Conservation (phyloP, 1,284 basidiomycete species). For the Cryptococcus sp. region DNA sequence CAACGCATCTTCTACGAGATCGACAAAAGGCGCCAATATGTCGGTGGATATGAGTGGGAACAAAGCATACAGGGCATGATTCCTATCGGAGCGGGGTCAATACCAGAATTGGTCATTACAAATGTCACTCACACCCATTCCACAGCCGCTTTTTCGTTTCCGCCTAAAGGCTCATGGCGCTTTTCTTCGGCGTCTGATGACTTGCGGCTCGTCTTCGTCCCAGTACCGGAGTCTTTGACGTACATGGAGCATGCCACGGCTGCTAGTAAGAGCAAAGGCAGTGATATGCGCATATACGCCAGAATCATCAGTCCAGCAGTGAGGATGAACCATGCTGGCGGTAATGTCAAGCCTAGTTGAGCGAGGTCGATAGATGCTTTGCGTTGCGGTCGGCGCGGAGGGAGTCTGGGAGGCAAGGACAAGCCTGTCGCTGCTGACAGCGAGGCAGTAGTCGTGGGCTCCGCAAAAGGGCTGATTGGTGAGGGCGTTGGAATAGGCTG, state of each 20-base stretch:
- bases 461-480: not conserved
- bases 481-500: not conserved
- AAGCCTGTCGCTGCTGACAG: not conserved
- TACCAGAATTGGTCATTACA: not conserved
- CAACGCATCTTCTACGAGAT: conserved; percentile 53
- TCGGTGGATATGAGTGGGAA: conserved; percentile 53
- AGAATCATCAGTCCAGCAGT: conserved; percentile 6
- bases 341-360: too few relatives aligned
- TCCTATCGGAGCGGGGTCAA: conserved; percentile 20
- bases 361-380: too few relatives aligned
- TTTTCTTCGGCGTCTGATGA: not conserved
- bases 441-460: not conserved
- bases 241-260: conserved; percentile 5
- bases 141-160: conserved; percentile 16
- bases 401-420: not conserved
- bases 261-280: conserved; percentile 9
- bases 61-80: conserved; percentile 47
- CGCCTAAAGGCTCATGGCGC: not conserved
- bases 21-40: conserved; percentile 53
- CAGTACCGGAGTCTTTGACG: conserved; percentile 1
- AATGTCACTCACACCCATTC: conserved; percentile 30
- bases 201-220: not conserved
- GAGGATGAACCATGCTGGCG: conserved; percentile 8
- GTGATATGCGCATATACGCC: conserved; percentile 15
- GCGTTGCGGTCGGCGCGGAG: too few relatives aligned